Conservation (phyloP, 108 stramenopile species). For the Aurantiochytrium sp. region DNA sequence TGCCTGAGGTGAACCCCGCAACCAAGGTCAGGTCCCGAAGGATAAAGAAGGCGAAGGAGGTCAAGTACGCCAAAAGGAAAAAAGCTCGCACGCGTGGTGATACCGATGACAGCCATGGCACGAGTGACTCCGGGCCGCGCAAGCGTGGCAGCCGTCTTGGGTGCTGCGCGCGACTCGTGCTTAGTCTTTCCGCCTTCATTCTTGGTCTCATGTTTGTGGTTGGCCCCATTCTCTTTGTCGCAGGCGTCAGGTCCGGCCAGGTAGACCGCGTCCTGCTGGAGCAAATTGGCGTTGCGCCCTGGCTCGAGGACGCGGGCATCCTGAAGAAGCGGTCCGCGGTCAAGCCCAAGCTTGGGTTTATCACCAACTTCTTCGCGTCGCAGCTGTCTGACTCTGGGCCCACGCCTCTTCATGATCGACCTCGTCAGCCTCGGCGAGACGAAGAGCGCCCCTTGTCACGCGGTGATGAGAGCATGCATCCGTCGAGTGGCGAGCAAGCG, state of each 20-base stretch:
- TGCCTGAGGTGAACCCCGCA: too few species aligned
- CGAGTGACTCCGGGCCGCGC: too few species aligned
- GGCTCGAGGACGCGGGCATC: background rate
- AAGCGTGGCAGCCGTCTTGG: background rate
- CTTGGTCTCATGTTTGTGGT: background rate
- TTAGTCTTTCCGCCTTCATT: background rate
- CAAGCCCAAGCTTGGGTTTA: background rate
- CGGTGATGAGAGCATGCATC: background rate
- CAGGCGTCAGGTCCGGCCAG: background rate
- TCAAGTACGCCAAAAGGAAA: too few species aligned
- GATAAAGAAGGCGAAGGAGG: too few species aligned
- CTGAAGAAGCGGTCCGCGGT: background rate
- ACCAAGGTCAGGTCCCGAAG: too few species aligned
- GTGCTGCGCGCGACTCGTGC: background rate
- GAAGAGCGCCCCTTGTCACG: background rate
- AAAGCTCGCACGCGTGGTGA: too few species aligned
- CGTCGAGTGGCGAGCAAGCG: background rate
- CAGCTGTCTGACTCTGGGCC: background rate
- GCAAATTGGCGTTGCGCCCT: background rate
- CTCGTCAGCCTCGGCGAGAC: too few species aligned
- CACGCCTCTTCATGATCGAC: background rate
- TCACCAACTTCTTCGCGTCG: background rate
- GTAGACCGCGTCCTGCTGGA: background rate
- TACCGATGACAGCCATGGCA: too few species aligned
- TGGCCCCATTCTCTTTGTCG: background rate